Percentiles rank a stretch among this genome's conserved stretches.
Conservation (phyloP, 2,329 filamentous ascomycete genomes). For the Venturia pyrina region DNA sequence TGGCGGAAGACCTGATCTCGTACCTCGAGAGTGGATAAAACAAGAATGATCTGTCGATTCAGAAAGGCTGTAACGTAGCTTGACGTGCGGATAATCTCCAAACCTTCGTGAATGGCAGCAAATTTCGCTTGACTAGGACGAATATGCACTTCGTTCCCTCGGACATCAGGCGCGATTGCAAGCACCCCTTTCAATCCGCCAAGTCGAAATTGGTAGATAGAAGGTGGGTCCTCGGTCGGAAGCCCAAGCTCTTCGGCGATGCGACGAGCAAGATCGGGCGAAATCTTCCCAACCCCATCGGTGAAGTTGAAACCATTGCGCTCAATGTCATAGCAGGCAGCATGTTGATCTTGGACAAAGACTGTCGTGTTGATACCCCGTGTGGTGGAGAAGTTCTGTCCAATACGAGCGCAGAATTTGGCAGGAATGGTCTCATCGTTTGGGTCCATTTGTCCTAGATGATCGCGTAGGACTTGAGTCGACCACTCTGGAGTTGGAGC, state of each 20-base stretch:
- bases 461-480: constrained; percentile 66
- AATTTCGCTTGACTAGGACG: constrained; percentile 87
- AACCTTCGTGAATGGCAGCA: constrained; percentile 52
- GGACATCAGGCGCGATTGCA: constrained; percentile 59
- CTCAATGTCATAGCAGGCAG: constrained; percentile 48
- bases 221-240: constrained; percentile 52
- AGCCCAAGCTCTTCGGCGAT: constrained; percentile 61
- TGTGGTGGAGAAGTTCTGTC: constrained; percentile 94
- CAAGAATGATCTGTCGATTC: constrained; percentile 81
- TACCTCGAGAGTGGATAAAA: constrained; percentile 73
- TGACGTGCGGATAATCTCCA: constrained; percentile 82
- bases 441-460: constrained; percentile 71
- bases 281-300: constrained; percentile 93
- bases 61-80: constrained; percentile 66
- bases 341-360: neutral
- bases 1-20: constrained; percentile 53
- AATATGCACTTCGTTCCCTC: constrained; percentile 61
- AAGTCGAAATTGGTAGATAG: constrained; percentile 83
- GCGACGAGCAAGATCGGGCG: constrained; percentile 61
- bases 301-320: constrained; percentile 65
- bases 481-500: constrained; percentile 56
- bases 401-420: constrained; percentile 79
- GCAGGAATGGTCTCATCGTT: constrained; percentile 72
- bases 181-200: constrained; percentile 89
- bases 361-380: constrained; percentile 45